Conservation (phyloP, 2,329 filamentous ascomycete genomes). For the Hirsutella minnesotensis region DNA sequence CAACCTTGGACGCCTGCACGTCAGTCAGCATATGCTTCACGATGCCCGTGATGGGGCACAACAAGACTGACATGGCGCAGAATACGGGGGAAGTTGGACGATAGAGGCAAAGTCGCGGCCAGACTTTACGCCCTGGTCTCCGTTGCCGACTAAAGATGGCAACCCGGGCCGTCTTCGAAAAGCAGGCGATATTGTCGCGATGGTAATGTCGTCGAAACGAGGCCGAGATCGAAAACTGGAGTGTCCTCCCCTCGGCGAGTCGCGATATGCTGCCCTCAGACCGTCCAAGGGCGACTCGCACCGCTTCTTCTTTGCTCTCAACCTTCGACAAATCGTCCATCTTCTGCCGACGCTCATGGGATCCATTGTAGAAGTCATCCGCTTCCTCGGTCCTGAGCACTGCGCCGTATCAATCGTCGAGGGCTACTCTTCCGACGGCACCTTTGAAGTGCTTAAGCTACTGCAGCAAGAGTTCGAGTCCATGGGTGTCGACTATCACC, state of each 20-base stretch:
- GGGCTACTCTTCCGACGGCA: conserved; percentile 39
- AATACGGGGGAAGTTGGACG: conserved; percentile 10
- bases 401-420: conserved; percentile 42
- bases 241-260: not conserved
- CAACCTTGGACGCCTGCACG: too few species aligned
- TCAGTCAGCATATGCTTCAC: too few species aligned
- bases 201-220: not conserved
- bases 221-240: not conserved
- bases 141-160: not conserved
- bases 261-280: not conserved
- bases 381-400: conserved; percentile 32
- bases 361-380: conserved; percentile 34
- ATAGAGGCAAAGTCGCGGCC: not conserved
- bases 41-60: too few species aligned
- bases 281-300: not conserved
- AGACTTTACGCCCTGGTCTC: not conserved
- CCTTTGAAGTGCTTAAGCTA: conserved; percentile 31
- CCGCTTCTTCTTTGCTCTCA: conserved; percentile 35
- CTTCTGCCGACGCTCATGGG: conserved; percentile 33
- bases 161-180: not conserved
- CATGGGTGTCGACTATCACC: conserved; percentile 27
- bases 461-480: conserved; percentile 26
- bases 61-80: conserved; percentile 4
- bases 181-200: not conserved
- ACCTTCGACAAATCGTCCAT: conserved; percentile 29